Conservation (phyloP, 108 stramenopile genomes). For the Thalassiosira profunda region DNA sequence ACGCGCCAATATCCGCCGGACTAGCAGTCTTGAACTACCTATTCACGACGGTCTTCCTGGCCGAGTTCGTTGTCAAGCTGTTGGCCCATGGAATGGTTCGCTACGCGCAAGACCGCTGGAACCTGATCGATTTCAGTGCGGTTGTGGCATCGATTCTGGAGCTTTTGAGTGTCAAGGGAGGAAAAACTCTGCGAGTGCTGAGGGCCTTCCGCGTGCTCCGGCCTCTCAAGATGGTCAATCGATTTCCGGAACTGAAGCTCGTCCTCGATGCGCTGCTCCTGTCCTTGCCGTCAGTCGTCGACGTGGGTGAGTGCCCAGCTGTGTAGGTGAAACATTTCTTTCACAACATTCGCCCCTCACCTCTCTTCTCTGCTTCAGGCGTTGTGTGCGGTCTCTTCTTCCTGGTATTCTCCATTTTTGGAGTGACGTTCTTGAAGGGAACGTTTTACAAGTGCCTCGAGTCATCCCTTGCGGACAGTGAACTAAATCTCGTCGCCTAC, state of each 20-base stretch:
- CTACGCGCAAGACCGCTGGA: conserved; percentile 69
- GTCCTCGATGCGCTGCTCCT: conserved; percentile 75
- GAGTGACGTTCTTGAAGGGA: conserved; percentile 73
- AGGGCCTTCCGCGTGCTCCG: conserved; percentile 70
- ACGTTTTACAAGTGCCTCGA: conserved; percentile 55
- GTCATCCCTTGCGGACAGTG: background rate
- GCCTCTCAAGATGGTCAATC: conserved; percentile 69
- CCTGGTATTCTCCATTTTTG: conserved; percentile 74
- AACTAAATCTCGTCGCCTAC: conserved; percentile 6
- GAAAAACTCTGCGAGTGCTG: conserved; percentile 43
- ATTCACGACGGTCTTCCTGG: conserved; percentile 55
- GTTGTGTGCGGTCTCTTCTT: conserved; percentile 54
- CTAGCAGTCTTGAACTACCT: conserved; percentile 41
- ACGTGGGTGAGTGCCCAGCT: conserved; percentile 50
- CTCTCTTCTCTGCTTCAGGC: conserved; percentile 22
- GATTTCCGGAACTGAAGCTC: conserved; percentile 68
- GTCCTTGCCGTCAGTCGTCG: conserved; percentile 60
- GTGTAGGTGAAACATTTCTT: no score
- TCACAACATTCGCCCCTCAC: no score
- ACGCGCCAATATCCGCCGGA: background rate
- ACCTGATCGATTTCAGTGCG: conserved; percentile 63
- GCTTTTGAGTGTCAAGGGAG: conserved; percentile 18
- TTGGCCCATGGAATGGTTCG: conserved; percentile 51
- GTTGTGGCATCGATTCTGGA: conserved; percentile 59
- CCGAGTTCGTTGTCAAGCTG: conserved; percentile 71